phyloP scores from a whole-genome alignment of 257 asterid genomes.

The Apocynum venetum region DNA sequence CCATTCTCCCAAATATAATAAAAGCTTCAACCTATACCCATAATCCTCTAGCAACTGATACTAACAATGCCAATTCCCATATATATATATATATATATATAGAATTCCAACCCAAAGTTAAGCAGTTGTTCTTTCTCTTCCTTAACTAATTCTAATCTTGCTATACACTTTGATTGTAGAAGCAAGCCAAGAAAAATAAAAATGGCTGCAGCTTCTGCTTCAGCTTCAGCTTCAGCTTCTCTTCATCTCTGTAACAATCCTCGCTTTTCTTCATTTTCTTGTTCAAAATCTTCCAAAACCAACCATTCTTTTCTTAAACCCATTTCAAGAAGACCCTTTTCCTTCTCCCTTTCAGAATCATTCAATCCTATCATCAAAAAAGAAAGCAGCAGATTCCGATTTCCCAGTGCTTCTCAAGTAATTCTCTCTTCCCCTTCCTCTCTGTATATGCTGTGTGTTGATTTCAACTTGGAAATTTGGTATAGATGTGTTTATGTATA shows the following conservation, averaged over 20 bases:
- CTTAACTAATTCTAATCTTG: too few relatives aligned
- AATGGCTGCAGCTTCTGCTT: constrained; percentile 18
- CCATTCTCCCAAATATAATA: too few relatives aligned
- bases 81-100: too few relatives aligned
- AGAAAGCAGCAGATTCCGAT: constrained; percentile 2
- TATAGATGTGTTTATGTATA: not conserved
- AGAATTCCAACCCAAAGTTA: too few relatives aligned
- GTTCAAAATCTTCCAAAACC: constrained; percentile 10
- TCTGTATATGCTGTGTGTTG: not conserved
- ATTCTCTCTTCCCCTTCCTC: too few relatives aligned
- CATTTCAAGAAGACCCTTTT: constrained; percentile 8
- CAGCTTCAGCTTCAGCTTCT: not conserved
- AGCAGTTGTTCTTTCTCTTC: too few relatives aligned
- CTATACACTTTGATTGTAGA: too few relatives aligned
- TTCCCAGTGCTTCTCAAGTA: constrained; percentile 9
- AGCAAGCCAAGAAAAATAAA: too few relatives aligned
- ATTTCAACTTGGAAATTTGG: not conserved
- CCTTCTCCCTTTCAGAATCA: not conserved
- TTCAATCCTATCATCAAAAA: not conserved
- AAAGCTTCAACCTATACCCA: too few relatives aligned
- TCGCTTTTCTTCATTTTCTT: constrained; percentile 5
- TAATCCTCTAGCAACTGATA: too few relatives aligned
- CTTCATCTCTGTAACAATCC: not conserved
- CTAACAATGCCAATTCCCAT: too few relatives aligned
- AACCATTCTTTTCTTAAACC: not conserved